Base-by-base conservation (phyloP, 257 asterid species). In the Anisodus tanguticus region DNA sequence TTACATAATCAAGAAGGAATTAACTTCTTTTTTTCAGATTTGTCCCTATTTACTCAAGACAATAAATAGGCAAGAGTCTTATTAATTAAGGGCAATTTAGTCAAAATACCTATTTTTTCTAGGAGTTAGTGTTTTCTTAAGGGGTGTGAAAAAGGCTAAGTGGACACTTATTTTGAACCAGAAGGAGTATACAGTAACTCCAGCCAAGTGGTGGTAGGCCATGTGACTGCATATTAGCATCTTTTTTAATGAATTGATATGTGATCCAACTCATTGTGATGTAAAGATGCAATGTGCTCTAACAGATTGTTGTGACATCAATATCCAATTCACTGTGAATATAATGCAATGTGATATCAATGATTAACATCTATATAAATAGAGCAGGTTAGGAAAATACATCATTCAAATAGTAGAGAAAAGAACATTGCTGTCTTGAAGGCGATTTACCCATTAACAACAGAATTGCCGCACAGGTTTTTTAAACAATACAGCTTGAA, bases 231-330 rank as follows among this genome's bases (percentile, higher is more conserved):
- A 41, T 16, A 41, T 8, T 69, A 69, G 54, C 54, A 69, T 69
- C 16, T 41, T 17, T 31, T 69, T 69, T 69, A 41, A 16, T 69
- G 55, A 69, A 69, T 39, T 69, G 55, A 16, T 8, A 69, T 16
- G 16, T 16, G 78, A 69, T 69, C 35, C 35, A 69, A 69, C 78
- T 69, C 54, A 69, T 41, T 69, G 53, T 17, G 4, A 16, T 69
- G 54, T 69, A 8, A 69, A 15, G 54, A 6, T 69, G 54, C 78
- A 39, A 41, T 41, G 54, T 69, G 78, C 78, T 69, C 51, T 41
- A 69, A 41, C 55, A 69, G 78, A 69, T 41, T 69, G 78, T 41
- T 69, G 78, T 41, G 54, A 69, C 78, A 41, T 39, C 55, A 8
- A 69, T 69, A 69, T 4, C 54, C 9, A 9, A 69, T 39, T 37